Conservation (phyloP, 139 green algal genomes). For the Chlorella vulgaris region DNA sequence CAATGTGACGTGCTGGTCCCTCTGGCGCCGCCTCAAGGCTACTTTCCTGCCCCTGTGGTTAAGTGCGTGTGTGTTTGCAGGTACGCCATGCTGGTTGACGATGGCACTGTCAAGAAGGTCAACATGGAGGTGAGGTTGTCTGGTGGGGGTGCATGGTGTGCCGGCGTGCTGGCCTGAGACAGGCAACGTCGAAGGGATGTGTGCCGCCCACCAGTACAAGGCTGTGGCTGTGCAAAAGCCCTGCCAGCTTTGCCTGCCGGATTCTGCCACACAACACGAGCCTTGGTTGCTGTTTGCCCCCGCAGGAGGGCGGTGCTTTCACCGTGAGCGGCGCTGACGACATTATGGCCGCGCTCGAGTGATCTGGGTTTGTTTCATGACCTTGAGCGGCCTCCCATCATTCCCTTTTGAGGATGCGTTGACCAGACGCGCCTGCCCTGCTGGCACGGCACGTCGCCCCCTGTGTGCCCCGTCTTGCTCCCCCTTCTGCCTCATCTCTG, state of each 20-base stretch:
- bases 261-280: too few relatives aligned
- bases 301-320: constrained; percentile 98
- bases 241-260: too few relatives aligned
- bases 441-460: too few relatives aligned
- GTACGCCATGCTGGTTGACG: constrained; percentile 93
- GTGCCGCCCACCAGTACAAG: not conserved
- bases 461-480: too few relatives aligned
- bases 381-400: not conserved
- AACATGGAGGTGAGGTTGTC: constrained; percentile 95
- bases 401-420: not conserved
- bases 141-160: constrained; percentile 83
- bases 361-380: not conserved
- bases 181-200: too few relatives aligned
- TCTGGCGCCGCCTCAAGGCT: too few relatives aligned
- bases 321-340: constrained; percentile 90
- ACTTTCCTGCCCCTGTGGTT: too few relatives aligned
- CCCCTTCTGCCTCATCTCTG: not conserved
- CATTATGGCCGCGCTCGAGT: constrained; percentile 65
- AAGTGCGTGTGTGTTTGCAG: constrained; percentile 33
- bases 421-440: not conserved
- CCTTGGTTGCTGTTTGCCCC: too few relatives aligned
- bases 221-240: constrained; percentile 53
- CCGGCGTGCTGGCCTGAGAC: too few relatives aligned
- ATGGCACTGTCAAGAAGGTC: constrained; percentile 73
- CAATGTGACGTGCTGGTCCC: not conserved